Evolutionary conservation across 805 yeast species (phyloP), one percentile per base, ranked within the genome.

Genomic region (Candida argentea): DNA sequence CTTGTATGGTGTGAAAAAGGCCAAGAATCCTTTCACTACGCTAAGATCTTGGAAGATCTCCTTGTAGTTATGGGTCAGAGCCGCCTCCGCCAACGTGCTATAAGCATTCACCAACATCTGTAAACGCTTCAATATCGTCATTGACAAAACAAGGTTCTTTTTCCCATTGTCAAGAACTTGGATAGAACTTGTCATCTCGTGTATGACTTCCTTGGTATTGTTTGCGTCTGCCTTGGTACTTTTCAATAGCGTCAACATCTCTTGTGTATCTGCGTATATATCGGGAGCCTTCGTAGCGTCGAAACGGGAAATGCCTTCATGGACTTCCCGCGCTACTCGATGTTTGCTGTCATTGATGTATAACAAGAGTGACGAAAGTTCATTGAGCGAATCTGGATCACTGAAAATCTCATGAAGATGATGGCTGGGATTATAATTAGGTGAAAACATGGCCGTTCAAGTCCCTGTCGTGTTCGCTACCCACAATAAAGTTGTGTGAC

Each of bases 101-200:
- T 75, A 76, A 3, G 93, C 87, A 13, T 73, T 75, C 5, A 82
- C 67, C 27, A 91, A 62, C 83, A 87, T 87, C 45, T 86, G 94
- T 21, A 91, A 61, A 36, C 95, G 68, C 43, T 89, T 83, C 39
- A 89, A 62, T 20, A 86, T 75, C 1, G 93, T 84, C 82, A 91
- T 83, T 7, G 91, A 73, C 16, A 74, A 63, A 2, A 85, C 87
- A 27, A 91, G 59, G 50, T 91, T 91, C 46, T 72, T 73, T 58
- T 91, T 91, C 20, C 87, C 76, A 28, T 70, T 72, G 52, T 91
- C 97, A 34, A 91, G 62, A 14, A 66, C 57, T 40, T 84, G 80
- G 36, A 91, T 86, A 22, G 77, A 79, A 4, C 71, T 63, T 0
- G 96, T 89, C 70, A 85, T 79, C 3, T 47, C 52, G 8, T 76